Conservation (phyloP, 257 asterid genomes). For the Penstemon eatonii region DNA sequence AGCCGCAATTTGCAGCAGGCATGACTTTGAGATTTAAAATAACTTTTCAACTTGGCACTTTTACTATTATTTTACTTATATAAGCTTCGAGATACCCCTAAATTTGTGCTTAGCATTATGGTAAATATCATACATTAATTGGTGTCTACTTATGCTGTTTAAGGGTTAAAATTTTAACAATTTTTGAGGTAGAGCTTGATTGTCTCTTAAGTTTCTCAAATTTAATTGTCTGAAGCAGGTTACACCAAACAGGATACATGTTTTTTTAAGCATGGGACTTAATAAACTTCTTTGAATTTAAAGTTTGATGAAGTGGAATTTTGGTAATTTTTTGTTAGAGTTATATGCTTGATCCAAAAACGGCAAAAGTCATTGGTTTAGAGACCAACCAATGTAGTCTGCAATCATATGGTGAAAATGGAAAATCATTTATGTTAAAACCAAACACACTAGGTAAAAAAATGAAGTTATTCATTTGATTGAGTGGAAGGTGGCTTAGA, state of each 20-base stretch:
- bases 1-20: constrained; percentile 99
- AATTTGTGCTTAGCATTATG: constrained; percentile 18
- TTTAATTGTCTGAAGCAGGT: background rate
- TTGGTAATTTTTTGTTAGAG: background rate
- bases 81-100: background rate
- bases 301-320: background rate
- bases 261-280: background rate
- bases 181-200: background rate
- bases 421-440: too few species aligned
- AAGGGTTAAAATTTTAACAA: background rate
- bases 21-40: constrained; percentile 26
- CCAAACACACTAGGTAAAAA: too few species aligned
- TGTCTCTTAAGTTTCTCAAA: background rate
- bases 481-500: too few species aligned
- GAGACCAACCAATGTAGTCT: too few species aligned
- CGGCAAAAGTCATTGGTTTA: too few species aligned
- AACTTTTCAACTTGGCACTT: background rate
- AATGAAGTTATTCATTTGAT: too few species aligned
- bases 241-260: background rate
- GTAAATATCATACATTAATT: background rate
- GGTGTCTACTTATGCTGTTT: background rate
- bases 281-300: background rate
- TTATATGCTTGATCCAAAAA: too few species aligned
- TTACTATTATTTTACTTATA: background rate
- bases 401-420: too few species aligned